A percentile compares a stretch with the other conserved stretches of the same genome.
phyloP scores from a whole-genome alignment of 352 stramenopile genomes.

The Halophytophthora polymorphica region DNA sequence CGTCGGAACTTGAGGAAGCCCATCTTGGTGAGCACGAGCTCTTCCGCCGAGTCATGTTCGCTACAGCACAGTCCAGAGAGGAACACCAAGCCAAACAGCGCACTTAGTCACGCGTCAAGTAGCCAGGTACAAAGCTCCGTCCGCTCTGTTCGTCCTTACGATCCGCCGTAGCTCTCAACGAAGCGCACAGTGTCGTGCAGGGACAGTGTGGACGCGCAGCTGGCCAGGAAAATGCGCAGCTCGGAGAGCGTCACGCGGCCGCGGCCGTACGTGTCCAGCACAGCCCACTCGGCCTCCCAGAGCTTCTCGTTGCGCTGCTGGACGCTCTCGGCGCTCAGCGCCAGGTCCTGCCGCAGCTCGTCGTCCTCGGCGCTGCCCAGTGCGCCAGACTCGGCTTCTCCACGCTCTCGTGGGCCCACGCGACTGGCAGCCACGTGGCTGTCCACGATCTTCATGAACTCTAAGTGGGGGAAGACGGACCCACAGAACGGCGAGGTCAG shows the following conservation, averaged over 20 bases:
- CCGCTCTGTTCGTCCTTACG: too few species aligned
- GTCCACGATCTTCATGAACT: conserved; percentile 76
- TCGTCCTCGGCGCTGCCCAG: not conserved
- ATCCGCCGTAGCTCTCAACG: conserved; percentile 53
- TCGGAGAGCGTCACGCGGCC: conserved; percentile 38
- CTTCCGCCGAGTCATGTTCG: conserved; percentile 17
- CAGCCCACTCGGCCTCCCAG: conserved; percentile 52
- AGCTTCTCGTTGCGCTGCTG: conserved; percentile 24
- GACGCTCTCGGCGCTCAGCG: conserved; percentile 15
- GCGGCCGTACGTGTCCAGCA: conserved; percentile 51
- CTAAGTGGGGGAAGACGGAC: conserved; percentile 11
- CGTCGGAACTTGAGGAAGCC: conserved; percentile 50
- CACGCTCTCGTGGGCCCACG: conserved; percentile 1
- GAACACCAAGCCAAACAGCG: too few species aligned
- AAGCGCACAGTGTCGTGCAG: conserved; percentile 46
- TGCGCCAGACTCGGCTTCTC: too few species aligned
- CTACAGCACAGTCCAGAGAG: not conserved
- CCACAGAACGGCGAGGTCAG: not conserved
- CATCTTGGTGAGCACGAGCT: conserved; percentile 40
- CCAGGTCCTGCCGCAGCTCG: not conserved
- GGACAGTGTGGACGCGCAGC: conserved; percentile 38
- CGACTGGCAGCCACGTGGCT: conserved; percentile 32
- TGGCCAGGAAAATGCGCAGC: conserved; percentile 43
- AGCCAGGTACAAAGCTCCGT: too few species aligned
- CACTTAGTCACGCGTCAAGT: too few species aligned